A percentile compares a stretch with the other conserved stretches of the same genome.
Conservation (phyloP, 306 rosid genomes). For the Senna tora region DNA sequence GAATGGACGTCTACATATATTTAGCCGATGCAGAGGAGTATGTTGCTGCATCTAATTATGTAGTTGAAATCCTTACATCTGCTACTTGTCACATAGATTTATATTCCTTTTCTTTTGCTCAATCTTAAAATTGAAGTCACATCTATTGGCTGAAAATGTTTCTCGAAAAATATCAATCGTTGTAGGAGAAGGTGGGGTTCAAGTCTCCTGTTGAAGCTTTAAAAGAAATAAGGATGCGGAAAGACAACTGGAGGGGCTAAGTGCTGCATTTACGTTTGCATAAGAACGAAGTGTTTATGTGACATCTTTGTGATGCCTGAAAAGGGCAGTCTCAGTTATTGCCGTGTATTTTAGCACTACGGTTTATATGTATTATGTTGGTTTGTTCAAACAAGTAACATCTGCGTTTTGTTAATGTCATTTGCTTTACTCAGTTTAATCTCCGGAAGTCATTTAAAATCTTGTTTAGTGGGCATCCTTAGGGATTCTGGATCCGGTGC, state of each 20-base stretch:
- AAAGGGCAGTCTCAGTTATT: constrained; percentile 21
- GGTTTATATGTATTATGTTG: constrained; percentile 27
- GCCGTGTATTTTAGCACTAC: constrained; percentile 10
- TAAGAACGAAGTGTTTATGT: constrained; percentile 25
- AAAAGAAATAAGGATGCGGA: constrained; percentile 62
- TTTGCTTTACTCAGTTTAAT: too few species aligned
- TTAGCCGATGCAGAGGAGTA: background rate
- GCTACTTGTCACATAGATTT: constrained; percentile 16
- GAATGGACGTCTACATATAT: background rate
- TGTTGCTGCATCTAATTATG: background rate
- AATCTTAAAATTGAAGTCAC: background rate
- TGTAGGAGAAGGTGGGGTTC: constrained; percentile 61
- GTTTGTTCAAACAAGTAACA: constrained; percentile 37
- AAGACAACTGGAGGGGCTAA: constrained; percentile 83
- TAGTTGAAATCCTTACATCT: constrained; percentile 17
- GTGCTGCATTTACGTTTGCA: background rate
- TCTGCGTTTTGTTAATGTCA: constrained; percentile 36
- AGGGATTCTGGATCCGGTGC: too few species aligned
- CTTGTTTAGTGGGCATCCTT: too few species aligned
- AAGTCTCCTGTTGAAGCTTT: constrained; percentile 70
- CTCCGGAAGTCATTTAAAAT: too few species aligned
- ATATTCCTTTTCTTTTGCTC: background rate
- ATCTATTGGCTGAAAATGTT: constrained; percentile 14
- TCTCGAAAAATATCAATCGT: constrained; percentile 29
- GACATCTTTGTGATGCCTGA: constrained; percentile 30